Conservation (phyloP, 1,284 basidiomycete species). For the Leccinum griseonigrum region DNA sequence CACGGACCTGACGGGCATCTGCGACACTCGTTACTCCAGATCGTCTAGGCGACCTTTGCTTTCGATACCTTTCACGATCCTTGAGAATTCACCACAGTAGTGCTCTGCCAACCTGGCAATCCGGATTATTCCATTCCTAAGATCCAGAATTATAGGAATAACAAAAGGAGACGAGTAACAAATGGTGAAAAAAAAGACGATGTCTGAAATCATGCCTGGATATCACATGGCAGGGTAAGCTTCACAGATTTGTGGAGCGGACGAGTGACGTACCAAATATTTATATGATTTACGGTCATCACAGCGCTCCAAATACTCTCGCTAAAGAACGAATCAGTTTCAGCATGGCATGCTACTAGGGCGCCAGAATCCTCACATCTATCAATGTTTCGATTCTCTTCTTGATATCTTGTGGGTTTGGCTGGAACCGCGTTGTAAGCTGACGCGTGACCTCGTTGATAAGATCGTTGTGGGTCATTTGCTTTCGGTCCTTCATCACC, state of each 20-base stretch:
- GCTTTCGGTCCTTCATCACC: slow-evolving; percentile 97
- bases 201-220: slow-evolving; percentile 25
- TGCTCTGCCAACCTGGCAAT: background rate
- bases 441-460: slow-evolving; percentile 91
- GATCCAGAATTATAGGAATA: background rate
- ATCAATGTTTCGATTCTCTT: slow-evolving; percentile 93
- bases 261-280: slow-evolving; percentile 51
- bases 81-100: background rate
- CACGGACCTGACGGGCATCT: background rate
- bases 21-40: background rate
- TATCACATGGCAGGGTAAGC: slow-evolving; percentile 1
- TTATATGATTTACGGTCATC: slow-evolving; percentile 82
- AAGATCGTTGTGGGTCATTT: slow-evolving; percentile 86
- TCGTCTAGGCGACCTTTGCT: background rate
- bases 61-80: background rate
- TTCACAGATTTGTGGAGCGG: background rate
- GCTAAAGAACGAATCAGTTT: slow-evolving; percentile 39
- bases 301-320: slow-evolving; percentile 78
- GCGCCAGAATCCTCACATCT: slow-evolving; percentile 58
- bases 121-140: background rate
- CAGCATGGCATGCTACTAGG: background rate
- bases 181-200: background rate
- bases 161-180: background rate
- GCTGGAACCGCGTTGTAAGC: slow-evolving; percentile 81
- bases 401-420: slow-evolving; percentile 86